Base-by-base conservation (phyloP, 805 yeast species). In the Zygotorulaspora sp. region DNA sequence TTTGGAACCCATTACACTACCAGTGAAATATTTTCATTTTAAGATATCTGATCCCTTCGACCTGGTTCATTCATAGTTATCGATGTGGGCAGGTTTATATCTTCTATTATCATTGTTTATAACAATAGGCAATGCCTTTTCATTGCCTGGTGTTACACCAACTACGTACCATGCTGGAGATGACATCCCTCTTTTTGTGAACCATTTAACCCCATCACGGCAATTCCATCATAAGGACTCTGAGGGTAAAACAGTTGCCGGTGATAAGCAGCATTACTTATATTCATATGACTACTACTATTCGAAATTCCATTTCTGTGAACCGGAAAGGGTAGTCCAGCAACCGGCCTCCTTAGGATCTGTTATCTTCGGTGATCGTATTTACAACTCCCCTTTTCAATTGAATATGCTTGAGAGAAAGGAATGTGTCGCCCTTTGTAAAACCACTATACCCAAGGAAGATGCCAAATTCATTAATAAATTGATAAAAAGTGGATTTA, bases 101-200 rank as follows among this genome's bases (percentile, higher is more conserved):
- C 9, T 26, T 12, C 30, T n/a, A 17, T 5, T 37, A 6, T 30
- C 43, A 19, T 26, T 42, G 18, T 38, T 32, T 7, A 16, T 45
- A 14, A 29, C 51, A 12, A 14, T 34, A 14, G 27, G 44, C 2
- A 32, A 47, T 28, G 95, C 81, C 2, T 90, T 92, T 65, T 90
- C 92, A 58, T 69, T 92, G 39, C 97, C 97, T 0, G 97, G 97
- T 6, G 92, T 88, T 16, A 96, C 97, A 0, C 97, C 98, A 13
- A 84, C 94, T 1, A 82, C 90, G 35, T 92, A 90, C 57, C 68
- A 72, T 31, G 70, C 75, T 43, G 87, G 80, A 35, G 94, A 89
- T 37, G 49, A 55, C 2, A 79, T 92, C 34, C 86, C 90, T 11
- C 66, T 92, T 38, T 67, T 83, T 34, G 98, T 92, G 21, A 92